These are phyloP conservation scores for Clitopilus hobsonii DNA, from an alignment of 768 basidiomycete species.

Conservation along the genomic window DNA sequence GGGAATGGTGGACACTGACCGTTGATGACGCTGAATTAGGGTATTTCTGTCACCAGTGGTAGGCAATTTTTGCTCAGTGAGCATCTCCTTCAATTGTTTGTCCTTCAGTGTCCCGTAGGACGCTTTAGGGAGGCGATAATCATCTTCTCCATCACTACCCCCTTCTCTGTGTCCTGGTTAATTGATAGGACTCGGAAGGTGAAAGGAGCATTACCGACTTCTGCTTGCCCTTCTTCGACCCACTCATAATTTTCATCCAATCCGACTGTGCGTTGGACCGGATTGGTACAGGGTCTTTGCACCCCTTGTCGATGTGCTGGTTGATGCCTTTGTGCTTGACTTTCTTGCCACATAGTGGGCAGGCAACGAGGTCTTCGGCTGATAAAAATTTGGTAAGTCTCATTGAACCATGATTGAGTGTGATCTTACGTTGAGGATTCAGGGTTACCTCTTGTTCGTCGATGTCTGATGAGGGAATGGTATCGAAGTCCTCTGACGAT, in stretches of 20 bases:
- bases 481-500: constrained; percentile 5
- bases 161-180: constrained; percentile 4
- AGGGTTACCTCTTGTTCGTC: constrained; percentile 25
- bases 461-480: constrained; percentile 29
- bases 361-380: constrained; percentile 42
- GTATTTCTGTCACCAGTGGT: constrained; percentile 45
- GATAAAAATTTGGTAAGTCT: neutral
- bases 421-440: neutral
- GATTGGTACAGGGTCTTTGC: constrained; percentile 28
- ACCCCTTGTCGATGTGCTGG: constrained; percentile 62
- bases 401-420: neutral
- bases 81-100: constrained; percentile 50
- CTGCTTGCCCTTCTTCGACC: constrained; percentile 39
- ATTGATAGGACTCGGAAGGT: neutral
- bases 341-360: constrained; percentile 55
- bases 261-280: constrained; percentile 24
- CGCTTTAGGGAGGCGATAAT: constrained; percentile 53
- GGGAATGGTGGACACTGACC: constrained; percentile 29
- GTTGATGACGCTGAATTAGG: constrained; percentile 55
- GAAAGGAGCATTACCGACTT: constrained; percentile 13
- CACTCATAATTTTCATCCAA: constrained; percentile 44
- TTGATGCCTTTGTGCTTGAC: constrained; percentile 52
- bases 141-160: constrained; percentile 24
- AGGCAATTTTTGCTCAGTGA: constrained; percentile 46
- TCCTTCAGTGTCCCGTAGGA: constrained; percentile 65